Percentiles rank a stretch among this genome's conserved stretches.
These are phyloP conservation scores for Macadamia tetraphylla DNA, from an alignment of 164 flowering plant genomes.

Conservation along the genomic window DNA sequence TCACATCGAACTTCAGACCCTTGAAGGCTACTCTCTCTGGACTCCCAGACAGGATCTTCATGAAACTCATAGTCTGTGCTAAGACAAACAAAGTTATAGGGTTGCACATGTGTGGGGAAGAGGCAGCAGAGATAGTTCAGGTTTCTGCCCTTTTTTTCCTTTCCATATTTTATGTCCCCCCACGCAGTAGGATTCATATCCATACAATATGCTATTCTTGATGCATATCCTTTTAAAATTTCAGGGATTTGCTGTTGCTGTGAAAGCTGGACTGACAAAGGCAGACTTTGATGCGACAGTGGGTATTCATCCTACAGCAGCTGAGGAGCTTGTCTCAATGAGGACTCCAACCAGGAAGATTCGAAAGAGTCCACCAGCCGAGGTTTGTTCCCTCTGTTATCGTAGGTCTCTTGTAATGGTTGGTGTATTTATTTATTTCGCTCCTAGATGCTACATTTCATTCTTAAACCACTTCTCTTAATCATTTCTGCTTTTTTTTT, in stretches of 20 bases:
- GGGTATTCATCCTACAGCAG: slow-evolving; percentile 94
- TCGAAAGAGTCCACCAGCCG: slow-evolving; percentile 41
- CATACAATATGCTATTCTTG: slow-evolving; percentile 7
- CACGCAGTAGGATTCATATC: neutral
- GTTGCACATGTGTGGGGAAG: slow-evolving; percentile 94
- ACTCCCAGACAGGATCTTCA: slow-evolving; percentile 79
- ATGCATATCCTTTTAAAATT: slow-evolving; percentile 6
- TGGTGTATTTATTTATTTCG: neutral
- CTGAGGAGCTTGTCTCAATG: slow-evolving; percentile 95
- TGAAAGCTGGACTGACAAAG: slow-evolving; percentile 94
- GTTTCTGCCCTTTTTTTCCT: slow-evolving; percentile 27
- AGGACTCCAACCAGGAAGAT: slow-evolving; percentile 81
- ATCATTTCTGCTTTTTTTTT: neutral
- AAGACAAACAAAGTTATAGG: slow-evolving; percentile 80
- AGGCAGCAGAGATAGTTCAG: slow-evolving; percentile 86
- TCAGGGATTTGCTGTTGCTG: slow-evolving; percentile 94
- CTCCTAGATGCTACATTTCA: neutral
- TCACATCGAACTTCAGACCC: slow-evolving; percentile 81
- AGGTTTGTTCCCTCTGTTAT: slow-evolving; percentile 42
- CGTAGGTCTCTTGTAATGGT: neutral
- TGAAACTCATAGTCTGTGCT: slow-evolving; percentile 92
- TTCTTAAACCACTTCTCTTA: neutral
- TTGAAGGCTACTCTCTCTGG: slow-evolving; percentile 94
- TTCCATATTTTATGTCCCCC: neutral
- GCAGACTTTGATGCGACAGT: slow-evolving; percentile 90